Percentiles rank a stretch among this genome's conserved stretches.
These are phyloP conservation scores for Nicotiana paniculata DNA, from an alignment of 257 asterid genomes.

Conservation along the genomic window DNA sequence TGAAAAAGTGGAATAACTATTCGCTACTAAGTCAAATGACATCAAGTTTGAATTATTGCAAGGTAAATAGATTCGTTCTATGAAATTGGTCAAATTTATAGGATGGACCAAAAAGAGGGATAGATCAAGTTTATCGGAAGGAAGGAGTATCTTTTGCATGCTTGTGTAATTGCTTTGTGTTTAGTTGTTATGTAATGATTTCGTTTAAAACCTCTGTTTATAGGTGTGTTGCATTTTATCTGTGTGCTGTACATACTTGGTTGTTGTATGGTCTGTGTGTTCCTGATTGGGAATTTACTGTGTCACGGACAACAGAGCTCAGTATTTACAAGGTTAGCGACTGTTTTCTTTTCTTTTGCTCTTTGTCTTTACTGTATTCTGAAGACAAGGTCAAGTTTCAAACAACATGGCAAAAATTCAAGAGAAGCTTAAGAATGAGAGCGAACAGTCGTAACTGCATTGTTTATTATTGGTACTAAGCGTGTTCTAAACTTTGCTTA, in stretches of 20 bases:
- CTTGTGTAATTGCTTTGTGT: background rate
- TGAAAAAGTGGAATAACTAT: background rate
- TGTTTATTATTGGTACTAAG: background rate
- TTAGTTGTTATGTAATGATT: background rate
- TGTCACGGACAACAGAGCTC: conserved; percentile 25
- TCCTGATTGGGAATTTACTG: conserved; percentile 60
- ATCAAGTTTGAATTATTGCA: background rate
- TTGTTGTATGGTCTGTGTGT: conserved; percentile 56
- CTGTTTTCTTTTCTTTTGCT: background rate
- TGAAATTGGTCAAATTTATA: background rate
- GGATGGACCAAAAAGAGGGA: background rate
- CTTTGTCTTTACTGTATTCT: background rate
- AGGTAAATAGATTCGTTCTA: background rate
- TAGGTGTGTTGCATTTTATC: conserved; percentile 43
- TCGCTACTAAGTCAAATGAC: background rate
- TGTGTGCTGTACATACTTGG: conserved; percentile 44
- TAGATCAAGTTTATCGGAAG: background rate
- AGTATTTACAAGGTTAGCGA: conserved; percentile 36
- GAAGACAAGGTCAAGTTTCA: background rate
- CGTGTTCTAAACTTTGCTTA: background rate
- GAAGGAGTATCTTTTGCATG: background rate
- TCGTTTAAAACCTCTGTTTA: conserved; percentile 9
- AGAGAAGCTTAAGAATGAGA: background rate
- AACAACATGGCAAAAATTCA: background rate
- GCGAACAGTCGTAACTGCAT: background rate